Base-by-base conservation (phyloP, 371 early-diverging fungal species). In the Saksenaea vasiformis region DNA sequence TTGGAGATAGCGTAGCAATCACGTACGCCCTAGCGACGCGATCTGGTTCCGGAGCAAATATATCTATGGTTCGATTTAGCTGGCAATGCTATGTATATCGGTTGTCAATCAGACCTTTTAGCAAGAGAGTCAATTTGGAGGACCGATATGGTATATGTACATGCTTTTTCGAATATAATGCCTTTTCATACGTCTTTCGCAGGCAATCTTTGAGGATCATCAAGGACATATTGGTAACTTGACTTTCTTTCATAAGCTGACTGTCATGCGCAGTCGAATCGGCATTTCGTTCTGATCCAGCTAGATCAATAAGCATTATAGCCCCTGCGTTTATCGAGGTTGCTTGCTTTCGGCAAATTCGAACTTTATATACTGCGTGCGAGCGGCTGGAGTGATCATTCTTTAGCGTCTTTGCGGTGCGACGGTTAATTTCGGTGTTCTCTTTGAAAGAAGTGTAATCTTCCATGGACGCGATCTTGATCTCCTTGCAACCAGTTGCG, bases 201-300 rank as follows among this genome's bases (percentile, higher is more conserved):
- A 78, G 9, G 97, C 93, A 37, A 85, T 98, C 96, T 37, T 96
- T 95, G 1, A 99, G 79, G 56, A 89, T 85, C 51, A 90, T 89
- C 59, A 99, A 77, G 72, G 95, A 94, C 78, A 93, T 96, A 82
- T 99, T 99, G 67, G 99, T 99, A 17, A 94, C 92, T 72, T 95
- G 94, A 3, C 97, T 95, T 71, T 99, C 99, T 70, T 91, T 92
- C 43, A 99, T 78, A 41, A 97, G 79, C 53, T 95, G n/a, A 98
- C 97, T 26, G 90, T 92, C 0, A 97, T 93, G 8, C 94, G 93
- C 0, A 95, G 95, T 58, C 82, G 73, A 0, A 90, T 85, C 19
- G 99, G 78, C 51, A 47, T 47, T 47, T 39, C 98, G 82, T 81
- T 99, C 99, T 13, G 93, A 94, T n/a, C 99, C 99, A 15, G 99